Base-by-base conservation (phyloP, 441 rosid species). In the Arabidopsis lyrata region DNA sequence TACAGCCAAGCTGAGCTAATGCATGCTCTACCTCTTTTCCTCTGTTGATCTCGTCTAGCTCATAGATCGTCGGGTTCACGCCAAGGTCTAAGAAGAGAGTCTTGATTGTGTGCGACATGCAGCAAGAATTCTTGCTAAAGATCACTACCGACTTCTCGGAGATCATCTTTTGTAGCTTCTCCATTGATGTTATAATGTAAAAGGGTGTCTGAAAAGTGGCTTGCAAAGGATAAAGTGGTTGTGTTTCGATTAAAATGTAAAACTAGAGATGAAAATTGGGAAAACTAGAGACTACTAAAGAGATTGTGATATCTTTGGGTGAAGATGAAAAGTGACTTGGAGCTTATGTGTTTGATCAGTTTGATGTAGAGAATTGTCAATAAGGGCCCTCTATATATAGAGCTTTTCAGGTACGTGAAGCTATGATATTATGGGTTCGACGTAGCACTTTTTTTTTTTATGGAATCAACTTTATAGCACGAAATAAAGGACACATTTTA, bases 91-190 rank as follows among this genome's bases (percentile, higher is more conserved):
- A 18, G 45, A 93, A 73, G 48, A 93, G 83, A 8, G 87, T 81
- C 81, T 83, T 86, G 84, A 93, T 84, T 44, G 90, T 77, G 79
- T 90, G 90, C 72, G 87, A 85, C 93, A 92, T 90, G 81, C 84
- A 78, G 42, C 97, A 92, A 0, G 89, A 68, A 62, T 88, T 93
- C 84, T 77, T 81, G 80, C 95, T 90, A 82, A 90, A 93, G 57
- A 93, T 86, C 83, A 93, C 98, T 66, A 89, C 90, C 9, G 98
- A 81, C 76, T 83, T 90, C 75, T 88, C 87, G 0, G 90, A 66
- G 47, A 84, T 89, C 87, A 93, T 72, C 36, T 75, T 81, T 0
- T 78, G 77, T 49, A 90, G 82, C 24, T 79, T 89, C 11, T 93
- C 98, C 97, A 92, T 90, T 48, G 36, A 8, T 65, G 22, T 64